A percentile compares a stretch with the other conserved stretches of the same genome.
Evolutionary conservation across 345 rosid genomes (phyloP).

Genomic region (Arabidopsis arenosa): DNA sequence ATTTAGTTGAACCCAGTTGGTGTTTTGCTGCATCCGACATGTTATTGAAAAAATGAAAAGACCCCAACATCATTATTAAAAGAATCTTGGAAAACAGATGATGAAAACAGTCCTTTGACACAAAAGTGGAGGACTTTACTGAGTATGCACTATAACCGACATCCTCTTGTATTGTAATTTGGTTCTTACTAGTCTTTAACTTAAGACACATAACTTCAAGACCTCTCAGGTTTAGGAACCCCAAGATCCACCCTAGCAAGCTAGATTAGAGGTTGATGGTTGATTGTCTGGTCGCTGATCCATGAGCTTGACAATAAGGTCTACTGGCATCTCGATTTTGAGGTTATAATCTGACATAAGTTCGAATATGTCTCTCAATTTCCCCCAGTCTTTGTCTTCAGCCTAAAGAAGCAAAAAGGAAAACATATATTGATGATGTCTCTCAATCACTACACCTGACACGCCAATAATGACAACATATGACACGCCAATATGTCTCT

Average conservation of each 20-base stretch:
- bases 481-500: too few relatives aligned
- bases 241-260: too few relatives aligned
- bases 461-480: background rate
- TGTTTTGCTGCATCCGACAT: constrained; percentile 5
- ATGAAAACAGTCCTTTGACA: background rate
- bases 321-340: background rate
- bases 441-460: too few relatives aligned
- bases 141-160: too few relatives aligned
- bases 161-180: too few relatives aligned
- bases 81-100: background rate
- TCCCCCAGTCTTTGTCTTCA: background rate
- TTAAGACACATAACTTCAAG: too few relatives aligned
- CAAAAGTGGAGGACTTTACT: too few relatives aligned
- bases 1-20: background rate
- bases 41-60: background rate
- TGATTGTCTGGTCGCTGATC: background rate
- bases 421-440: background rate
- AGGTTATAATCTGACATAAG: constrained; percentile 1
- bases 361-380: background rate
- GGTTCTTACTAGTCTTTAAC: too few relatives aligned
- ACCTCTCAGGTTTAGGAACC: too few relatives aligned
- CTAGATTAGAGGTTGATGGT: too few relatives aligned
- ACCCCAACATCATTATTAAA: constrained; percentile 24
- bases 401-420: background rate
- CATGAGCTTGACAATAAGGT: background rate